Conservation (phyloP, 2,329 filamentous ascomycete species). For the Colletotrichum gloeosporioides region DNA sequence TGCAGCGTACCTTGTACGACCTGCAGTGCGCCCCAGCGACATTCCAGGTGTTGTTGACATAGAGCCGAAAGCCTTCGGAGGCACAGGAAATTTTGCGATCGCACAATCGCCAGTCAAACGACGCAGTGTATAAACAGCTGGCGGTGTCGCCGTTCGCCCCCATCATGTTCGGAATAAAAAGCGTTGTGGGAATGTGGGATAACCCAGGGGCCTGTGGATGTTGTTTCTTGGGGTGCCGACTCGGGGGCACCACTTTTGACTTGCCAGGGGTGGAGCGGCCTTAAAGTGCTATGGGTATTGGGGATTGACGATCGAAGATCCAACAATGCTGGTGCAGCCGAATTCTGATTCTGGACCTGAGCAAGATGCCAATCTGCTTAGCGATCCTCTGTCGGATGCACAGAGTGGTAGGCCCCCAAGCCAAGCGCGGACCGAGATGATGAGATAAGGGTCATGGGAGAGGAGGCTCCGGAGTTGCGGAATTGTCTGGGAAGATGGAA, state of each 20-base stretch:
- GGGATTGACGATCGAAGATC: slow-evolving; percentile 15
- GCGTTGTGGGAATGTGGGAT: not conserved
- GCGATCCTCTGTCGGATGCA: not conserved
- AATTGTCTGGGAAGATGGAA: not conserved
- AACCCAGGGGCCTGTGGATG: not conserved
- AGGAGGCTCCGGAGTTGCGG: not conserved
- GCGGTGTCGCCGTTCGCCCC: not conserved
- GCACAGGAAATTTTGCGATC: not conserved
- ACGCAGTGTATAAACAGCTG: not conserved
- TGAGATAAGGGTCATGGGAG: not conserved
- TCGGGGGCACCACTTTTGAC: slow-evolving; percentile 15
- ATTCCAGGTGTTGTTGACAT: not conserved
- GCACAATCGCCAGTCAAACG: not conserved
- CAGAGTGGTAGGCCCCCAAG: not conserved
- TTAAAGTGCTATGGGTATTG: slow-evolving; percentile 7
- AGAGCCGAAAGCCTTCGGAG: not conserved
- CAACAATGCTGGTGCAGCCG: slow-evolving; percentile 11
- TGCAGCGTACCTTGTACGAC: slow-evolving; percentile 1
- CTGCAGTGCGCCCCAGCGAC: not conserved
- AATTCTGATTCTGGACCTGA: slow-evolving; percentile 6
- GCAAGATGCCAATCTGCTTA: slow-evolving; percentile 3
- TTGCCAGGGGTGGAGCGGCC: slow-evolving; percentile 6
- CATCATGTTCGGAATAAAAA: slow-evolving; percentile 5
- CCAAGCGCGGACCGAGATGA: not conserved
- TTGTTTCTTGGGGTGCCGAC: not conserved